Percentiles rank a stretch among this genome's conserved stretches.
Evolutionary conservation across 2,329 filamentous ascomycete species (phyloP).

Genomic region (Coniella lustricola): DNA sequence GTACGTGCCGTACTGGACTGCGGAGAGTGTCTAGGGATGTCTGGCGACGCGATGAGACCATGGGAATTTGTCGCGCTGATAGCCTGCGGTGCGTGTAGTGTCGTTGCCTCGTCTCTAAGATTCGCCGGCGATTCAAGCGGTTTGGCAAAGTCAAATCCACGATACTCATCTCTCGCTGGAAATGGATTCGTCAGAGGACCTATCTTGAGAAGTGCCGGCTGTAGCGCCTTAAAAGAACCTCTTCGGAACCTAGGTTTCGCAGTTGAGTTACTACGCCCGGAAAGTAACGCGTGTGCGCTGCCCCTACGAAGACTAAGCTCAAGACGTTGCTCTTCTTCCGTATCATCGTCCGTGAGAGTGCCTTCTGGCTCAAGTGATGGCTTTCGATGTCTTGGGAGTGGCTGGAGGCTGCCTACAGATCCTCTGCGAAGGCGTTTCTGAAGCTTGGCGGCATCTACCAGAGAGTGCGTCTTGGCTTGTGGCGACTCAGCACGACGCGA

Average conservation of each 20-base stretch:
- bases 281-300: background rate
- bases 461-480: slow-evolving; percentile 5
- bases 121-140: slow-evolving; percentile 8
- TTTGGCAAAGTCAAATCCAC: slow-evolving; percentile 20
- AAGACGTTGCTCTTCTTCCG: slow-evolving; percentile 22
- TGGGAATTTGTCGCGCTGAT: background rate
- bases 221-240: slow-evolving; percentile 18
- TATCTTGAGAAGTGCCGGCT: slow-evolving; percentile 14
- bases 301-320: slow-evolving; percentile 19
- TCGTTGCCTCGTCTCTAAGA: background rate
- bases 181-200: slow-evolving; percentile 14
- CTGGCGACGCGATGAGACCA: slow-evolving; percentile 1
- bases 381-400: slow-evolving; percentile 29
- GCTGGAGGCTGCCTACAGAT: slow-evolving; percentile 42
- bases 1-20: slow-evolving; percentile 4
- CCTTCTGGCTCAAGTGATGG: slow-evolving; percentile 30
- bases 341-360: slow-evolving; percentile 28
- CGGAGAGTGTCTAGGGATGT: slow-evolving; percentile 6
- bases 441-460: slow-evolving; percentile 3
- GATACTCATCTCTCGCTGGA: background rate
- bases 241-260: slow-evolving; percentile 21
- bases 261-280: background rate
- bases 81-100: background rate
- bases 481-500: slow-evolving; percentile 13
- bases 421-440: slow-evolving; percentile 34